These are phyloP conservation scores for Fusarium keratoplasticum DNA, from an alignment of 2,329 filamentous ascomycete genomes.

Conservation along the genomic window DNA sequence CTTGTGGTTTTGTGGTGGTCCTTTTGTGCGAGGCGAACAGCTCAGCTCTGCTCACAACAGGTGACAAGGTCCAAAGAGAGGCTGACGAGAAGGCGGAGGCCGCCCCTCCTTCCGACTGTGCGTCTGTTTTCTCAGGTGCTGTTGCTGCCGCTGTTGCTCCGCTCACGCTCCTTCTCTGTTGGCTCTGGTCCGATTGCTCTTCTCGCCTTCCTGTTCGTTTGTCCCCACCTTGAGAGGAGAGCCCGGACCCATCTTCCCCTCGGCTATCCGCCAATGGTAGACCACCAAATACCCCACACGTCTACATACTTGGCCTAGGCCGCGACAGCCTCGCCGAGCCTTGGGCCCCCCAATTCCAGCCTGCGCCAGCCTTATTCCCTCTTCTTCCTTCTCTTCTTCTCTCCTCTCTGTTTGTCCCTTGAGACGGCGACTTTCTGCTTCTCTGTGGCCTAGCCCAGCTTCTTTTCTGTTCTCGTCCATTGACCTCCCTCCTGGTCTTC, in stretches of 20 bases:
- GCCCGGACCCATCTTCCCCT: constrained; percentile 28
- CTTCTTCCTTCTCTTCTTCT: constrained; percentile 27
- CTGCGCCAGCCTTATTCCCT: constrained; percentile 46
- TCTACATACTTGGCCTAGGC: constrained; percentile 25
- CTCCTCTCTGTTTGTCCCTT: constrained; percentile 15
- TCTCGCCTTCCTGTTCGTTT: constrained; percentile 26
- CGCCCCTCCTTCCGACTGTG: constrained; percentile 32
- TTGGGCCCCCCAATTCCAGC: constrained; percentile 43
- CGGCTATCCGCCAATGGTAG: constrained; percentile 46
- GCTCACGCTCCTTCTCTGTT: constrained; percentile 23
- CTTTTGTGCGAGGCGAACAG: constrained; percentile 27
- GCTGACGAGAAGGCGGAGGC: constrained; percentile 43
- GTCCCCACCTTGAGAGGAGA: constrained; percentile 20
- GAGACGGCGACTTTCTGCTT: constrained; percentile 18
- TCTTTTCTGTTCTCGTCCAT: constrained; percentile 16
- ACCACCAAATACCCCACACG: constrained; percentile 28
- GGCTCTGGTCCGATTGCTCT: constrained; percentile 20
- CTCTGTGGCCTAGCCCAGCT: constrained; percentile 16
- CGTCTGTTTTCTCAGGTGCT: background rate
- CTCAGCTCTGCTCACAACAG: constrained; percentile 31
- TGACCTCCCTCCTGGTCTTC: constrained; percentile 10
- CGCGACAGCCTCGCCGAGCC: constrained; percentile 46
- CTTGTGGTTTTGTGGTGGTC: constrained; percentile 13
- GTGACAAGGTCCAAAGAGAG: constrained; percentile 33
- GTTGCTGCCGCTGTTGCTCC: background rate